Evolutionary conservation across 306 rosid species (phyloP).

Genomic region (Medicago lupulina): DNA sequence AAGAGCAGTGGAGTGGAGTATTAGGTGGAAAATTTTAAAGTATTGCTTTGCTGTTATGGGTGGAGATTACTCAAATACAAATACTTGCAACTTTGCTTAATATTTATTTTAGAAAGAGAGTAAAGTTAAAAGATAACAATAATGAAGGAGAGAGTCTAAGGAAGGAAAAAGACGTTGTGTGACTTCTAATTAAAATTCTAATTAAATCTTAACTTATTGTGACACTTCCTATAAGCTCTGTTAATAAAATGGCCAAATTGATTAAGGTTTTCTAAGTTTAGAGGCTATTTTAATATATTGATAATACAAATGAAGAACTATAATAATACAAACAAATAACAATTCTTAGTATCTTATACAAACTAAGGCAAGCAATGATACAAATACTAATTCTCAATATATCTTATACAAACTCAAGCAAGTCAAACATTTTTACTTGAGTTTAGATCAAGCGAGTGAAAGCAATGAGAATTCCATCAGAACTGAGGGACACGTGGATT

Average conservation of each 20-base stretch:
- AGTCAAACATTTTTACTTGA: too few relatives aligned
- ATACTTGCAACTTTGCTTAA: not conserved
- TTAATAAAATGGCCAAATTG: too few relatives aligned
- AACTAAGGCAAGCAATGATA: not conserved
- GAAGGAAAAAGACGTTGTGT: not conserved
- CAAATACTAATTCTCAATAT: not conserved
- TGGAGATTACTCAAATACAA: not conserved
- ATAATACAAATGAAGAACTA: not conserved
- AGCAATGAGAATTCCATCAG: constrained; percentile 10
- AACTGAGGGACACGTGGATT: not conserved
- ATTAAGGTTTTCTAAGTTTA: not conserved
- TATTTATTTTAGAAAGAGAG: not conserved
- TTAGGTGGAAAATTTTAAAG: not conserved
- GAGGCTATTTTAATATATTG: not conserved
- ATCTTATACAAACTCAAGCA: not conserved
- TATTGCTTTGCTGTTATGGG: not conserved
- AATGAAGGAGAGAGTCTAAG: not conserved
- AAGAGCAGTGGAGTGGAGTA: not conserved
- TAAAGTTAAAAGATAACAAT: not conserved
- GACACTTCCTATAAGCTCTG: not conserved
- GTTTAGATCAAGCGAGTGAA: not conserved
- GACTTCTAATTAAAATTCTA: not conserved
- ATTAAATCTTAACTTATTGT: not conserved
- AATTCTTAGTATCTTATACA: not conserved
- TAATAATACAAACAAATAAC: not conserved